Evolutionary conservation across 805 yeast species (phyloP).

Genomic region (Myxozyma nipponensis): DNA sequence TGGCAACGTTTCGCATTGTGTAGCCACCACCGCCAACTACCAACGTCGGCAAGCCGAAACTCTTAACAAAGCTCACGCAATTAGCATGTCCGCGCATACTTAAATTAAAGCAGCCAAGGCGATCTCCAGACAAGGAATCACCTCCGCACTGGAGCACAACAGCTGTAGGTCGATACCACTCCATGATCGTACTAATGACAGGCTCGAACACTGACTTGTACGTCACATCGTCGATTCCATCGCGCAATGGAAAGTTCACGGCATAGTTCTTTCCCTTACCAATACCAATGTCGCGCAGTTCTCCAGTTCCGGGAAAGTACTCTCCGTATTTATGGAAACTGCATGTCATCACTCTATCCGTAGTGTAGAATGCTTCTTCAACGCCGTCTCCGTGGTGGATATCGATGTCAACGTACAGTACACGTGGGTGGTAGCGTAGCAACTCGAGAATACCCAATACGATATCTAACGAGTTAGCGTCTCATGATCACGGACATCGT

Average conservation of each 20-base stretch:
- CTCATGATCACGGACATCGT: background rate
- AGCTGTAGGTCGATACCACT: conserved; percentile 87
- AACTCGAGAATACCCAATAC: conserved; percentile 83
- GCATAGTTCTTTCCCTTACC: conserved; percentile 87
- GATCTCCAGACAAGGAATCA: conserved; percentile 88
- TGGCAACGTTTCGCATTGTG: conserved; percentile 90
- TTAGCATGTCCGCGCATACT: conserved; percentile 93
- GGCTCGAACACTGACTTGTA: conserved; percentile 70
- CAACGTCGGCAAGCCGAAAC: conserved; percentile 84
- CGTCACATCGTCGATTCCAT: conserved; percentile 92
- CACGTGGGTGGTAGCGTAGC: conserved; percentile 85
- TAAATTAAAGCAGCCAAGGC: conserved; percentile 89
- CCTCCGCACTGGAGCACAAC: conserved; percentile 98
- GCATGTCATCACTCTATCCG: conserved; percentile 95
- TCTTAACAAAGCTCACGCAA: conserved; percentile 84
- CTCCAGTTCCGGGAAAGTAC: conserved; percentile 97
- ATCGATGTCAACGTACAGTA: conserved; percentile 89
- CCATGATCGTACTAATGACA: conserved; percentile 77
- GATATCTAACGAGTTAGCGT: conserved; percentile 51
- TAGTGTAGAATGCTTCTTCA: conserved; percentile 91
- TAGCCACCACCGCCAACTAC: conserved; percentile 98
- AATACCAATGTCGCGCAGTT: conserved; percentile 80
- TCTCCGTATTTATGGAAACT: conserved; percentile 95
- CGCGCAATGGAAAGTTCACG: conserved; percentile 86
- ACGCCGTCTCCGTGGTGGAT: conserved; percentile 98